Evolutionary conservation across 306 rosid species (phyloP), one percentile per base, ranked within the genome.

Genomic region (Acmispon strigosus): DNA sequence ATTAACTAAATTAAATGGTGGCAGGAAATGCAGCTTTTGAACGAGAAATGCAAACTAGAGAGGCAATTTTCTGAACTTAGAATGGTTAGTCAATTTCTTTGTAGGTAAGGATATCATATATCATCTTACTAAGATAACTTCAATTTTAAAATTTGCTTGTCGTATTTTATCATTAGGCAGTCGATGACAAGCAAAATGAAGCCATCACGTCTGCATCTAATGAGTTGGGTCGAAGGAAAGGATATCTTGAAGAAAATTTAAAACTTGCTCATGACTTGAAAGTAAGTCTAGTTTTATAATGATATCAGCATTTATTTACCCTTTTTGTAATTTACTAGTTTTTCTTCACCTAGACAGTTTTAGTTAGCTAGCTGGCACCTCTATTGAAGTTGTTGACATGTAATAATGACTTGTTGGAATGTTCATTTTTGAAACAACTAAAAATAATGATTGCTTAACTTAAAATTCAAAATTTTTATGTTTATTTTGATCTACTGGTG

Each of bases 171-270:
- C 67, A 43, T 45, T 69, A 94, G 98, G 97, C 86, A 74, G 51
- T 94, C 53, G 98, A 94, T 77, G 96, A 90, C 68, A 94, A 83
- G 85, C 97, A 94, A 77, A 89, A 72, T 75, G 97, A 94, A 84
- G 90, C 81, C 44, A 81, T 85, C 73, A 76, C 88, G 34, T 78
- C 98, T 42, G 90, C 96, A 0, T 78, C 90, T 56, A 87, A 89
- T 80, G 98, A 94, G 72, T 74, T 94, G 85, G 89, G 81, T 49
- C 80, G 80, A 62, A 87, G 98, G 73, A 94, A 94, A 82, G 87
- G 88, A 51, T 84, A 90, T 80, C 95, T 94, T 78, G 97, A 94
- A 82, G 87, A 84, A 83, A 87, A 90, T 76, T 76, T 94, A 60
- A 94, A 90, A 82, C 75, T 94, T 76, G 70, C 85, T 60, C 91